Evolutionary conservation across 345 rosid genomes (phyloP), one percentile per base, ranked within the genome.

Genomic region (Excoecaria agallocha): DNA sequence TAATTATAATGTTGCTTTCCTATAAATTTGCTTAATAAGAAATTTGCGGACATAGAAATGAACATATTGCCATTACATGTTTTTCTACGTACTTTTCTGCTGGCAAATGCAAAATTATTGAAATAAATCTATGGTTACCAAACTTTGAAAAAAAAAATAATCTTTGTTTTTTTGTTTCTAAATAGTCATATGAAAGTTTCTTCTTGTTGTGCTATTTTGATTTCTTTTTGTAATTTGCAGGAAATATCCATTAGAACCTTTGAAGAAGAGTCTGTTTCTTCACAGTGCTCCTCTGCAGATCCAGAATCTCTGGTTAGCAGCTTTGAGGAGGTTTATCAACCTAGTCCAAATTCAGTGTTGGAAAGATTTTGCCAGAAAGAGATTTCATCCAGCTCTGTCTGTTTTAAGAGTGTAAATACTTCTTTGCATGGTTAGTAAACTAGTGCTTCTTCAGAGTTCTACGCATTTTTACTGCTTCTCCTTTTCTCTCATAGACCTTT

Each of bases 311-410:
- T 74, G 74, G 73, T 74, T 30, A 30, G 30, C 65, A 85, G 82
- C 72, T 78, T 72, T 5, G 91, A 87, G 71, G 91, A 88, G 69
- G 73, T 76, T 73, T 80, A 79, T 84, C 97, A 90, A 74, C 89
- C 84, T 50, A 94, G 97, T 76, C 98, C 98, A 46, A 88, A 86
- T 83, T 92, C 98, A 60, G 97, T 94, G 70, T 83, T 94, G 72
- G 91, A 84, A 75, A 81, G 89, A 74, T 55, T 75, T 0, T 86
- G 76, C 63, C 30, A 39, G 46, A 81, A 81, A 58, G 90, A 82
- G 71, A 64, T 54, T 46, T 72, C 74, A 49, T 76, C 56, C 1
- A 79, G 74, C 70, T 59, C 72, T 71, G 85, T 83, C 55, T 81
- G 82, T 68, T 79, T 77, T 73, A 48, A 57, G 41, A 59, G 67